Base-by-base conservation (phyloP, 257 asterid genomes). In the Perilla frutescens region DNA sequence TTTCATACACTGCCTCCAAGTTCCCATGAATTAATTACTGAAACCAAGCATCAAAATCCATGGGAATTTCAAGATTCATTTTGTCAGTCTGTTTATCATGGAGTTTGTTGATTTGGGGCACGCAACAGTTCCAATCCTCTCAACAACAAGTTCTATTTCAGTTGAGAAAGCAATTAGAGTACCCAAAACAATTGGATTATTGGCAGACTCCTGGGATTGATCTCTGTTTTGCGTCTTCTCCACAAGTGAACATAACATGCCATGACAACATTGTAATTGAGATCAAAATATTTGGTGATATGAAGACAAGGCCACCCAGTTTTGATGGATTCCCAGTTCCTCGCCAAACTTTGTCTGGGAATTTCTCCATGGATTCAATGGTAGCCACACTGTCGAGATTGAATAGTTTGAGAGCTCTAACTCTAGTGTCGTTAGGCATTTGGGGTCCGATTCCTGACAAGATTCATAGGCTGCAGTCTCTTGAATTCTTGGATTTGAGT, bases 301-400 rank as follows among this genome's bases (percentile, higher is more conserved):
- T 41, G 74, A 87, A 70, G 8, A 72, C 76, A 3, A 77, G 68
- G 70, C 74, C 62, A 1, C 70, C 45, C 5, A 77, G 40, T 45
- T 86, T 81, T 65, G 65, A 79, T 81, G 91, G 87, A 14, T 78
- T 80, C 75, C 84, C 88, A 40, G n/a, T 77, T 45, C 70, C 77
- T 48, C 6, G 48, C 57, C 71, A 61, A 48, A 88, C 87, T 6
- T 47, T 87, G 44, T 87, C 96, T 3, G 77, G 60, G 13, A 85
- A 77, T 63, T 89, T 89, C 90, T 87, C 91, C 54, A 73, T 83
- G 81, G 93, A 89, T 68, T 89, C 96, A 8, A 80, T 89, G 13
- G 62, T 86, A 4, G 87, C 89, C 6, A 89, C 96, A 2, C 29
- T 89, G 78, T 80, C 96, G 0, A 84, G 96, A 77, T 78, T 89